These are phyloP conservation scores for Alternaria ventricosa DNA, from an alignment of 2,329 filamentous ascomycete species.

Conservation along the genomic window DNA sequence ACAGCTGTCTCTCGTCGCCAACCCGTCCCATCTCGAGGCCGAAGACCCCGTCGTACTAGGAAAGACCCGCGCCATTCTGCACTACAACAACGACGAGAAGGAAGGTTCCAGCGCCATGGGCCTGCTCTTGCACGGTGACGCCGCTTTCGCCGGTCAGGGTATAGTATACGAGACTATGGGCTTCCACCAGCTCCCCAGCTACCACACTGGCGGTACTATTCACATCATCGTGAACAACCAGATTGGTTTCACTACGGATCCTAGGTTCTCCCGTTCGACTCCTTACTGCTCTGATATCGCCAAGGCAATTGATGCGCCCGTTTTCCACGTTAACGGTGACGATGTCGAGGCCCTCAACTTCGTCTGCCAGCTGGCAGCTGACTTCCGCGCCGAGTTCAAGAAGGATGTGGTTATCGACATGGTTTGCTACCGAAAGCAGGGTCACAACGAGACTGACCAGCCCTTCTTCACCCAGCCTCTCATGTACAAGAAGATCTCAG, in stretches of 20 bases:
- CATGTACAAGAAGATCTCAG: constrained; percentile 98
- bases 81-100: constrained; percentile 97
- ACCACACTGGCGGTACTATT: constrained; percentile 96
- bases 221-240: constrained; percentile 99
- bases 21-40: constrained; percentile 96
- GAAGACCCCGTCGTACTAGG: constrained; percentile 97
- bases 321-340: constrained; percentile 99
- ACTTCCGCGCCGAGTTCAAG: constrained; percentile 99
- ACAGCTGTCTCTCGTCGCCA: constrained; percentile 97
- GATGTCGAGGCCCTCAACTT: constrained; percentile 99
- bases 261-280: constrained; percentile 94
- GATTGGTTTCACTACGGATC: constrained; percentile 99
- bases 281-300: constrained; percentile 99
- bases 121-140: constrained; percentile 94
- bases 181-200: constrained; percentile 93
- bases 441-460: constrained; percentile 99
- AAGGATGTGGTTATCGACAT: constrained; percentile 97
- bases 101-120: constrained; percentile 91
- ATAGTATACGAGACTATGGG: constrained; percentile 98
- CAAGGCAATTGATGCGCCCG: constrained; percentile 96
- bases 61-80: constrained; percentile 96
- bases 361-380: constrained; percentile 93
- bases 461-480: constrained; percentile 99
- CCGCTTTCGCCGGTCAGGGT: constrained; percentile 94
- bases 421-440: constrained; percentile 98